phyloP scores from a whole-genome alignment of 305 asterid genomes.

The Solanum chacoense region DNA sequence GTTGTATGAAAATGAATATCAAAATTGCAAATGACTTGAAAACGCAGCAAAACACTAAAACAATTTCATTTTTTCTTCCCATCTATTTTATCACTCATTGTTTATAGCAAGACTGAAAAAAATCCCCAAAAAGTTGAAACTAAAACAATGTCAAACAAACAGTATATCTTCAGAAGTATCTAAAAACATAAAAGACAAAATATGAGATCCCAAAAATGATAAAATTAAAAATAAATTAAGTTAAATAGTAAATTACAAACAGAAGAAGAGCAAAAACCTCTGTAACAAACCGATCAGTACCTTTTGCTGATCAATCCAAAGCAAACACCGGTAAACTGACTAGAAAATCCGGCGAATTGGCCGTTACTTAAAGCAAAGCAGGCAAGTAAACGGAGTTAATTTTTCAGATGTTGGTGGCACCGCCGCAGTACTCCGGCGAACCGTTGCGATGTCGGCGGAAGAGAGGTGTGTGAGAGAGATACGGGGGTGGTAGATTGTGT shows the following conservation, averaged over 20 bases:
- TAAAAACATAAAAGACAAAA: background rate
- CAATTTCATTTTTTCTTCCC: background rate
- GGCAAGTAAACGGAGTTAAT: background rate
- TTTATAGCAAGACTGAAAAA: background rate
- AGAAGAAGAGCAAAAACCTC: background rate
- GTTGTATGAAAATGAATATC: background rate
- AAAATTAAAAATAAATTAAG: background rate
- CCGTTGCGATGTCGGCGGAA: constrained; percentile 31
- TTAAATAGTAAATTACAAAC: background rate
- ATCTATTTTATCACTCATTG: background rate
- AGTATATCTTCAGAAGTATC: background rate
- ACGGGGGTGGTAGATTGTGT: background rate
- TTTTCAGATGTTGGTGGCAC: constrained; percentile 5
- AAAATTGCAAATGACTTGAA: background rate
- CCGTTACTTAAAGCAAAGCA: background rate
- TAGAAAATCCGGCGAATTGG: background rate
- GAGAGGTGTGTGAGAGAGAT: background rate
- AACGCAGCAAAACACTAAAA: background rate
- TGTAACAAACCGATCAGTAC: background rate
- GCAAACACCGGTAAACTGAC: background rate
- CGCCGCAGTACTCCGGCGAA: constrained; percentile 35
- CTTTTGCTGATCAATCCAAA: background rate
- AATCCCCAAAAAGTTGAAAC: background rate
- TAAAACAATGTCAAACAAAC: background rate
- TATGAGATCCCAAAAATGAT: background rate